Base-by-base conservation (phyloP, 2,329 filamentous ascomycete genomes). In the Scedosporium aurantiacum region DNA sequence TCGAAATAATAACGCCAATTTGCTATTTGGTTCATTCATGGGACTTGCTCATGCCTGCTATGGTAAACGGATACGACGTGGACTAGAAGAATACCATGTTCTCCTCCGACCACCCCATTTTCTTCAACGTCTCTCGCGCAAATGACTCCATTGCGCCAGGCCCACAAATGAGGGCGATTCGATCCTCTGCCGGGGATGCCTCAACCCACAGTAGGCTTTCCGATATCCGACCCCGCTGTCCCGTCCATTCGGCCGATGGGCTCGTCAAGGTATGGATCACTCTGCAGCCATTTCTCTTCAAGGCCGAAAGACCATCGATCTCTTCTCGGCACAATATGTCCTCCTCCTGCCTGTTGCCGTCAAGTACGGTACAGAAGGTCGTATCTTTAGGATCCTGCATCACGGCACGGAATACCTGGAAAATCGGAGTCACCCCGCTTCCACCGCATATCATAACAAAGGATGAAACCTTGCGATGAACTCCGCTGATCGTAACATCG, bases 391-490 rank as follows among this genome's bases (percentile, higher is more conserved):
- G n/a, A 10, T 63, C 62, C 10, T 60, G 21, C 45, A 61, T 63
- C 16, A 61, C 45, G 32, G 60, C 60, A 2, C 56, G 37, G 43
- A 61, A 58, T 2, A 94, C 88, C 67, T 91, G 88, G 72, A 86
- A 94, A 65, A 96, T 89, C 0, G 92, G 92, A n/a, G 92, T 96
- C 68, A 97, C 88, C 0, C 92, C 92, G n/a, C 84, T 90, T 5
- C 92, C 92, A 14, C 82, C 92, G 67, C 90, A 94, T 37, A 96
- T 85, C 91, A 96, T 96, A 69, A 89, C 78, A 71, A 96, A 90
- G 12, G 80, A 81, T 60, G 80, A 82, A 1, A 95, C 82, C 0
- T 67, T 73, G 8, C 86, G 76, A 62, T 77, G 71, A 21, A 76
- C 78, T 0, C 82, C 82, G 37, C 82, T 82, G 50, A 96, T 74